Evolutionary conservation across 257 asterid species (phyloP), one percentile per base, ranked within the genome.

Genomic region (Avicennia marina): DNA sequence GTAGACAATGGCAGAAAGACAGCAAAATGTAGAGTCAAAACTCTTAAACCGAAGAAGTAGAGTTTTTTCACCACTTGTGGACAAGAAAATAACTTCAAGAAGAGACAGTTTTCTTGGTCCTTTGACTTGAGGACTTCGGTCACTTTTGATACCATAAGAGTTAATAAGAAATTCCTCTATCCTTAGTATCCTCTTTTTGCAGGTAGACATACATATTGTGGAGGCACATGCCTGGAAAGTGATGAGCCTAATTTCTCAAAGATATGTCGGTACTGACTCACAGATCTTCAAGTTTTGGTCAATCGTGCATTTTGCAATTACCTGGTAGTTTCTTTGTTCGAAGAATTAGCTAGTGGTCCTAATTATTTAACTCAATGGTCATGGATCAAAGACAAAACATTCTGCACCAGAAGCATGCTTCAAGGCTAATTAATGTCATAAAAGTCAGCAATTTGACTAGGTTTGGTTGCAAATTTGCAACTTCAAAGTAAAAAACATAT

Each of bases 21-120:
- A n/a, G n/a, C n/a, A n/a, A n/a, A n/a, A n/a, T n/a, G n/a, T n/a
- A n/a, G n/a, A n/a, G n/a, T n/a, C n/a, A n/a, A n/a, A n/a, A n/a
- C n/a, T n/a, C n/a, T n/a, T n/a, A n/a, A n/a, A n/a, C n/a, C n/a
- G n/a, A n/a, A n/a, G n/a, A n/a, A n/a, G n/a, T 20, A 42, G 16
- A 19, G n/a, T 1, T 18, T 21, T 34, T 31, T 21, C 7, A 20
- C 21, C 32, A 12, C 7, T 27, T 56, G 52, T 31, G 61, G 55
- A 56, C 73, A 53, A 48, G 7, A 60, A 54, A 22, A 12, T 34
- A 54, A 57, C 51, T 68, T 51, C 51, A 55, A 64, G 55, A 59
- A 62, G 46, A 50, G 74, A 67, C 70, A 68, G 21, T 56, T 59
- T 67, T 58, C 65, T 53, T 63, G 70, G 71, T 71, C 56, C 68